These are phyloP conservation scores for Globisporangium parvum DNA, from an alignment of 352 stramenopile genomes.

Conservation along the genomic window DNA sequence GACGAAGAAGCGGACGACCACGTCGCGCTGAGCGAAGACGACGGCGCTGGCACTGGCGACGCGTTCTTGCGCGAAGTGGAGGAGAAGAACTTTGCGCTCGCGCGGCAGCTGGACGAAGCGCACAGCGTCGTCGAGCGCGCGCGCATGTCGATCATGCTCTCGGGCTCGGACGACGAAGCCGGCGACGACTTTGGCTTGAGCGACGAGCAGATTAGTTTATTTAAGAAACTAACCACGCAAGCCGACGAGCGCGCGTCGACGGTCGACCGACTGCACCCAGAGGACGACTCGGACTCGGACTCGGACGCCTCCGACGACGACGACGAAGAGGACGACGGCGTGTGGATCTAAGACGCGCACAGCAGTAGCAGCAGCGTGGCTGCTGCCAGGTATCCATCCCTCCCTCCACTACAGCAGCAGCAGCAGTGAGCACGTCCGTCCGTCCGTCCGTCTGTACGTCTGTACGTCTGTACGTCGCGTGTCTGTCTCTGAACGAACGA, in stretches of 20 bases:
- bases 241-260: constrained; percentile 83
- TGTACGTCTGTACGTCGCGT: neutral
- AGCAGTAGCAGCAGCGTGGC: too few species aligned
- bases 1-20: constrained; percentile 80
- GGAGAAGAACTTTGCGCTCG: constrained; percentile 83
- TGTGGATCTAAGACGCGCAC: constrained; percentile 76
- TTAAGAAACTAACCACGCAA: constrained; percentile 88
- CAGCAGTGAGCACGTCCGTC: neutral
- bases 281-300: constrained; percentile 75
- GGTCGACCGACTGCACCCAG: constrained; percentile 71
- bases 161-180: constrained; percentile 69
- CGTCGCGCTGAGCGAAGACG: constrained; percentile 65
- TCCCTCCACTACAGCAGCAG: neutral
- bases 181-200: constrained; percentile 47
- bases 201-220: constrained; percentile 87
- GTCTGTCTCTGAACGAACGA: neutral
- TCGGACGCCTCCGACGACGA: constrained; percentile 63
- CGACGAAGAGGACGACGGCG: constrained; percentile 63
- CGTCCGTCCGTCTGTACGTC: neutral
- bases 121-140: constrained; percentile 81
- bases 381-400: neutral
- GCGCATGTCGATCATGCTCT: constrained; percentile 85
- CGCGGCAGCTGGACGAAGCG: constrained; percentile 72
- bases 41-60: constrained; percentile 20
- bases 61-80: constrained; percentile 63